Evolutionary conservation across 495 filamentous ascomycete genomes (phyloP), one percentile per base, ranked within the genome.

Genomic region (Penicillium coffeae): DNA sequence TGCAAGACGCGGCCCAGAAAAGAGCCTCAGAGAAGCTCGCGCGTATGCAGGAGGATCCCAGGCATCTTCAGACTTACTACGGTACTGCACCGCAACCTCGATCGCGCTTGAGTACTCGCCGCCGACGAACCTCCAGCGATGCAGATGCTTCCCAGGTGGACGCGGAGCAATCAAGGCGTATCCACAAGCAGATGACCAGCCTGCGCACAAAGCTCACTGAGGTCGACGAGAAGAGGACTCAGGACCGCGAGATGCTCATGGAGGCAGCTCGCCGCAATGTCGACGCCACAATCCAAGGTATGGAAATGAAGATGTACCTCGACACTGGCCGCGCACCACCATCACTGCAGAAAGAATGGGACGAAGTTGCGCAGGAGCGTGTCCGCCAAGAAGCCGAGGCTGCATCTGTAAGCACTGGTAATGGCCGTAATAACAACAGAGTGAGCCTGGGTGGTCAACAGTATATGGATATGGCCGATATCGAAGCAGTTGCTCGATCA

Each of bases 231-330:
- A 80, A 87, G 52, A 89, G 93, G 58, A 74, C 86, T 38, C 71
- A 77, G 42, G 90, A 96, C 56, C 82, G 88, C 4, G 81, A 86
- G 25, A 64, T 79, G 7, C 68, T 98, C 8, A 76, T 96, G 56
- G 85, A 85, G 35, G 79, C 82, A 12, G 93, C 93, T 0, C 87
- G 87, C 56, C 84, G 85, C 25, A 95, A 93, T 57, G 93, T 97
- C 21, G 78, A 86, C 51, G 82, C 82, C 3, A 80, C 78, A 30
- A 77, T 96, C 50, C 82, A 84, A 41, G 77, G 78, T 21, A 87
- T 95, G 76, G 90, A 96, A 48, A 77, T 87, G 68, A 82, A 80
- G 56, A 73, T 94, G 46, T 88, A 84, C 45, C 74, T 78, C 13
- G 81, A 92, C 27, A 91, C 83, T 1, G 90, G 89, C 19, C 87